These are phyloP conservation scores for Toxicodendron radicans DNA, from an alignment of 345 rosid species.

Conservation along the genomic window DNA sequence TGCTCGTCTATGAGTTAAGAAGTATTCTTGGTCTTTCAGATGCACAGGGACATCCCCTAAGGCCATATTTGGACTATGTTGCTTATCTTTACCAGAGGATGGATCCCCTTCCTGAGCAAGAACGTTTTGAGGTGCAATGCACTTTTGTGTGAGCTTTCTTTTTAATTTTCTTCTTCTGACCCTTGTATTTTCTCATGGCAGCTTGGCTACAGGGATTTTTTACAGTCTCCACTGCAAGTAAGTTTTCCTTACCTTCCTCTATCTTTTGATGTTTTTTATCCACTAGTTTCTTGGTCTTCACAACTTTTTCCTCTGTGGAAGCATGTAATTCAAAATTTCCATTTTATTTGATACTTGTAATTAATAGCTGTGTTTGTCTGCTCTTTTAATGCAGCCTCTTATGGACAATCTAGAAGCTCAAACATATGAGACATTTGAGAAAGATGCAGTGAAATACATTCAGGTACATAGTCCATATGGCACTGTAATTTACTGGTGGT, in stretches of 20 bases:
- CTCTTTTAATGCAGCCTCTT: slow-evolving; percentile 64
- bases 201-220: slow-evolving; percentile 90
- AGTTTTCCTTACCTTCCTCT: slow-evolving; percentile 30
- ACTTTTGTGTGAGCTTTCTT: neutral
- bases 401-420: slow-evolving; percentile 99
- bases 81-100: slow-evolving; percentile 82
- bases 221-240: slow-evolving; percentile 96
- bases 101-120: slow-evolving; percentile 95
- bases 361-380: slow-evolving; percentile 12
- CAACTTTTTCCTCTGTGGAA: slow-evolving; percentile 1
- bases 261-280: slow-evolving; percentile 3
- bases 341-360: neutral
- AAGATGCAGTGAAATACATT: slow-evolving; percentile 77
- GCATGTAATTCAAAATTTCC: neutral
- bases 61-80: slow-evolving; percentile 84
- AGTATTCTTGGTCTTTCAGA: slow-evolving; percentile 39
- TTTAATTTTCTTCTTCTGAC: slow-evolving; percentile 24
- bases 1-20: neutral
- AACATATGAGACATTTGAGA: slow-evolving; percentile 97
- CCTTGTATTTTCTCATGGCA: slow-evolving; percentile 37
- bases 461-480: slow-evolving; percentile 54
- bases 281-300: neutral
- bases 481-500: neutral
- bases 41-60: slow-evolving; percentile 57
- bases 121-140: slow-evolving; percentile 70